These are phyloP conservation scores for Stachybotrys echinatus DNA, from an alignment of 2,329 filamentous ascomycete genomes.

Conservation along the genomic window DNA sequence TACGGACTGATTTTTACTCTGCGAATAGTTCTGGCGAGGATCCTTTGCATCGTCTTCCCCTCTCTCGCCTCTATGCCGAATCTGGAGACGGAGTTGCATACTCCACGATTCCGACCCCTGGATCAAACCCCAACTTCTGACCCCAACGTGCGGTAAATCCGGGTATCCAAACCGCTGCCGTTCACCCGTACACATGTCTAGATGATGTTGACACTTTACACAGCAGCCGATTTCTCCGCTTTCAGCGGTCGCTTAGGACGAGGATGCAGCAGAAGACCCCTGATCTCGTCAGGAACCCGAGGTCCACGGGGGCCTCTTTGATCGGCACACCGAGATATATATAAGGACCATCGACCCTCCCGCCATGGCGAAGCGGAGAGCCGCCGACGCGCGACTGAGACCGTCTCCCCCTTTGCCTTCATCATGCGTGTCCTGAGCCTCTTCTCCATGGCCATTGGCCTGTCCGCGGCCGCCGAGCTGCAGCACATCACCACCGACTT, in stretches of 20 bases:
- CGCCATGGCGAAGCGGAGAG: too few species aligned
- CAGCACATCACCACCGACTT: slow-evolving; percentile 1
- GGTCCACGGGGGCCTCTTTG: too few species aligned
- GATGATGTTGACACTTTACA: neutral
- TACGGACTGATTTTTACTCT: too few species aligned
- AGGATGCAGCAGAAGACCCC: too few species aligned
- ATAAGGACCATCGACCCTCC: too few species aligned
- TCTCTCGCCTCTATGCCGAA: too few species aligned
- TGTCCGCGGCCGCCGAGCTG: neutral
- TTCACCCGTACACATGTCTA: neutral
- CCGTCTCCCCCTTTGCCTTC: neutral
- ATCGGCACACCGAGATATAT: neutral
- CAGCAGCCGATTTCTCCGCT: neutral
- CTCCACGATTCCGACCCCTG: neutral
- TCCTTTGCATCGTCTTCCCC: too few species aligned
- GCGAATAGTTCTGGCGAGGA: too few species aligned
- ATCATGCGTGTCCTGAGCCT: neutral
- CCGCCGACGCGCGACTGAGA: too few species aligned
- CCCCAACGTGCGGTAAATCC: too few species aligned
- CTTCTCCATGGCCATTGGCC: neutral
- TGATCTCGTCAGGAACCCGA: too few species aligned
- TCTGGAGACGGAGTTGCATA: neutral
- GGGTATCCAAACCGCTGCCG: neutral
- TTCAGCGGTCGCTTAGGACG: too few species aligned
- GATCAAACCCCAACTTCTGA: neutral